Conservation (phyloP, 2,329 filamentous ascomycete species). For the Aureobasidium sp. region DNA sequence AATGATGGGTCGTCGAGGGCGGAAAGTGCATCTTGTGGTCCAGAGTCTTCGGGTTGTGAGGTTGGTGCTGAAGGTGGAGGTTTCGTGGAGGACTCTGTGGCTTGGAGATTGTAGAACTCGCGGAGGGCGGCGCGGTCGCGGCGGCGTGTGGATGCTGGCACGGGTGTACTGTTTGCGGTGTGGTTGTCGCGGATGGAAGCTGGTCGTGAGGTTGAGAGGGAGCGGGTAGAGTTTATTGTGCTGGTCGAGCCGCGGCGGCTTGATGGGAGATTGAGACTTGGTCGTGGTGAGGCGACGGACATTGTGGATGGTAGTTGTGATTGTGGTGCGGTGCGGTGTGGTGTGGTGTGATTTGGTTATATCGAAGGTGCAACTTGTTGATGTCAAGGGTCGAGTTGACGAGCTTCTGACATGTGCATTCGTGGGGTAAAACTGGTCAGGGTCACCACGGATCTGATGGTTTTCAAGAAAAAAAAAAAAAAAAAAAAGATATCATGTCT, state of each 20-base stretch:
- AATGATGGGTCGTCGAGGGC: constrained; percentile 41
- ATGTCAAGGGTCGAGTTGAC: background rate
- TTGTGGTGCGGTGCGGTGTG: background rate
- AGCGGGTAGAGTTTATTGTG: constrained; percentile 40
- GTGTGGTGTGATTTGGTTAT: constrained; percentile 21
- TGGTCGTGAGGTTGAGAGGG: constrained; percentile 31
- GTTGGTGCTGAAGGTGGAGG: background rate
- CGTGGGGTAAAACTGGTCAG: background rate
- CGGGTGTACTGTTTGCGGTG: background rate
- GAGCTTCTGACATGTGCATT: constrained; percentile 2
- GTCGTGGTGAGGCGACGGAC: constrained; percentile 47
- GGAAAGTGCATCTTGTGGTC: background rate
- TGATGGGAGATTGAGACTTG: constrained; percentile 49
- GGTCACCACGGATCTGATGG: background rate
- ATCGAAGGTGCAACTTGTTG: constrained; percentile 23
- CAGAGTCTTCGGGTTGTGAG: background rate
- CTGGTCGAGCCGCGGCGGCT: constrained; percentile 68
- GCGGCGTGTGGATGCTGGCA: constrained; percentile 23
- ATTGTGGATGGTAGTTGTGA: background rate
- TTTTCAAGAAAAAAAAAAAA: background rate
- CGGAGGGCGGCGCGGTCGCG: constrained; percentile 80
- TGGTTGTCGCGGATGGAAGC: constrained; percentile 14
- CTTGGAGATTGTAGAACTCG: constrained; percentile 85
- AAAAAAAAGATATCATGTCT: background rate
- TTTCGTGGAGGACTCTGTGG: constrained; percentile 26